Base-by-base conservation (phyloP, 2,329 filamentous ascomycete species). In the Neopestalotiopsis clavispora region DNA sequence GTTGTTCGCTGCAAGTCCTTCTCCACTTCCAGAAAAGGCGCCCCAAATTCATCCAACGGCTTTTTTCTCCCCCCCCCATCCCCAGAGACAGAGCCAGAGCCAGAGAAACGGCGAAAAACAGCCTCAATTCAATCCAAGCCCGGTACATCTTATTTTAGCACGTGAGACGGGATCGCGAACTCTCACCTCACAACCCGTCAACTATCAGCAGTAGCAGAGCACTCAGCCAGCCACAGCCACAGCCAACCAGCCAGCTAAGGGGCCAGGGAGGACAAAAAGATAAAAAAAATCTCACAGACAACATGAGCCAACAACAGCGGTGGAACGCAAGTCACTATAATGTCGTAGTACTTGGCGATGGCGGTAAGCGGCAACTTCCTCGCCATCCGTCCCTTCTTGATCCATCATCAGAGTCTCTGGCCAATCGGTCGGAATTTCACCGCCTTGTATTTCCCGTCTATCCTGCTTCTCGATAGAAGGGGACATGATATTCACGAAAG, bases 241-340 rank as follows among this genome's bases (percentile, higher is more conserved):
- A n/a, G 42, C n/a, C 42, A 49, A n/a, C 14, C 42, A 49, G 42
- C 42, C 42, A 45, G 40, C 4, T 17, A 13, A 52, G 45, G 34
- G 34, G 10, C 45, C 45, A 52, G 45, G 2, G 45, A 52, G 45
- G 59, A 34, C 59, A 34, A 17, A 20, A 30, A 62, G 12, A 40
- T 17, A 34, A 34, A 32, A 34, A 32, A 34, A 20, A 9, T 12
- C 9, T 6, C 20, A 14, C 4, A 59, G 13, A 30, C 59, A 40
- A 14, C 59, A 62, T 62, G 59, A 62, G 59, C 3, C 32, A 40
- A 14, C 30, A 34, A 52, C 45, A 40, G 28, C 57, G 57, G 30
- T 59, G 57, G 59, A 62, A 34, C 32, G 30, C n/a, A 52, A 20
- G 45, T 52, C 61, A 49, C n/a, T 64, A 64, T 52, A 64, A 64